phyloP scores from a whole-genome alignment of 2,329 filamentous ascomycete genomes.

The Aspergillus carbonarius region DNA sequence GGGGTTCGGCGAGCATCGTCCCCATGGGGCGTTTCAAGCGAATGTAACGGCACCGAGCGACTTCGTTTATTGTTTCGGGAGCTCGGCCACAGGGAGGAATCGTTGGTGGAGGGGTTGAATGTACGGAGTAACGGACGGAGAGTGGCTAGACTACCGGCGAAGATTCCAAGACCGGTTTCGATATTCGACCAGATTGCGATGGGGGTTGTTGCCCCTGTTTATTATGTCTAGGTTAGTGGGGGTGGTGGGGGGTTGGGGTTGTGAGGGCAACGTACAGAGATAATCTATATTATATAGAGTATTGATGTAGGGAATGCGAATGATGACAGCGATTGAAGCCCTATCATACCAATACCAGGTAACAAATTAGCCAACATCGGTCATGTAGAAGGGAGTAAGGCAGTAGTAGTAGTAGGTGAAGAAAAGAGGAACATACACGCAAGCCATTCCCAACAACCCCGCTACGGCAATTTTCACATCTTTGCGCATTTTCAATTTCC shows the following conservation, averaged over 20 bases:
- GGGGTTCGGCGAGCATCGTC: neutral
- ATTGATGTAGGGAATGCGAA: constrained; percentile 17
- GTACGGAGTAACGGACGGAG: constrained; percentile 18
- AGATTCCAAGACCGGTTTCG: constrained; percentile 24
- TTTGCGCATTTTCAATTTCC: constrained; percentile 22
- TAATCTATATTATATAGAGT: constrained; percentile 17
- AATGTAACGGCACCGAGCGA: neutral
- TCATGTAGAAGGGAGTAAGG: too few relatives aligned
- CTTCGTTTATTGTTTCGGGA: neutral
- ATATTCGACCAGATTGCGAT: constrained; percentile 25
- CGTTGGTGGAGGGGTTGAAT: neutral
- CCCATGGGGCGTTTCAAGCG: neutral
- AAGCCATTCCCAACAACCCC: constrained; percentile 21
- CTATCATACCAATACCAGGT: too few relatives aligned
- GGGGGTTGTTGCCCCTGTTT: constrained; percentile 14
- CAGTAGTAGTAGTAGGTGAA: too few relatives aligned
- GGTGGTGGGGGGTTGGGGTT: neutral
- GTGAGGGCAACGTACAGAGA: constrained; percentile 16
- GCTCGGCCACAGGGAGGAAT: neutral
- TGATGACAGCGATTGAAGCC: constrained; percentile 21
- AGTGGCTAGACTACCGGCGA: constrained; percentile 21
- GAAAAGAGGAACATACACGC: constrained; percentile 14
- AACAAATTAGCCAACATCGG: too few relatives aligned
- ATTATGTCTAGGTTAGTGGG: neutral
- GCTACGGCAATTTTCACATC: constrained; percentile 19